A percentile compares a stretch with the other conserved stretches of the same genome.
Conservation (phyloP, 257 asterid genomes). For the Ehretia macrophylla region DNA sequence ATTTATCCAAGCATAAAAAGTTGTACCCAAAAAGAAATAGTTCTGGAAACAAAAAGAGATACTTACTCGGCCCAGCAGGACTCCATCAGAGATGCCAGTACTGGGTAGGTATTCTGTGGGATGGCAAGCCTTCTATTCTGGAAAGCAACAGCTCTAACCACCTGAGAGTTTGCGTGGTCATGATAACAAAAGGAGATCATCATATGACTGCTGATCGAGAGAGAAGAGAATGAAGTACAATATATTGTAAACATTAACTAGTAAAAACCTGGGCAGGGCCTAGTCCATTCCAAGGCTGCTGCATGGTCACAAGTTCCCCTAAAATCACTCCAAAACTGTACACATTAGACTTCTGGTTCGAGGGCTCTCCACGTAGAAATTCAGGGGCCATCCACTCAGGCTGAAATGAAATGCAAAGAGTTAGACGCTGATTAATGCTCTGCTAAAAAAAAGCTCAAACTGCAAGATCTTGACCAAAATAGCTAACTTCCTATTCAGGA, state of each 20-base stretch:
- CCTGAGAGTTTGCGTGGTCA: conserved; percentile 35
- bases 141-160: conserved; percentile 97
- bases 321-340: conserved; percentile 88
- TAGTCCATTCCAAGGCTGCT: conserved; percentile 95
- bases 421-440: conserved; percentile 28
- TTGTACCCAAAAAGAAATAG: neutral
- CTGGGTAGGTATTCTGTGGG: conserved; percentile 67
- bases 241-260: neutral
- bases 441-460: conserved; percentile 17
- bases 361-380: conserved; percentile 97
- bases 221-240: neutral
- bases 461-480: conserved; percentile 18
- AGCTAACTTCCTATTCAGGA: conserved; percentile 6
- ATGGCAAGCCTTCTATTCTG: conserved; percentile 81
- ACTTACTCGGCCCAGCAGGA: conserved; percentile 97
- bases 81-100: conserved; percentile 74
- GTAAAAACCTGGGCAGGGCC: conserved; percentile 80
- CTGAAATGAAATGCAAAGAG: conserved; percentile 54
- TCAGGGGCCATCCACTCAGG: conserved; percentile 99
- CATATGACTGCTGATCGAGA: neutral
- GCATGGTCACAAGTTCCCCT: conserved; percentile 93
- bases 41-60: neutral
- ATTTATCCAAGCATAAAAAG: neutral
- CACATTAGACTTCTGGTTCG: conserved; percentile 90
- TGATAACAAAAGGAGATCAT: neutral